A percentile compares a stretch with the other conserved stretches of the same genome.
Evolutionary conservation across 306 rosid genomes (phyloP).

Genomic region (Amphicarpaea edgeworthii): DNA sequence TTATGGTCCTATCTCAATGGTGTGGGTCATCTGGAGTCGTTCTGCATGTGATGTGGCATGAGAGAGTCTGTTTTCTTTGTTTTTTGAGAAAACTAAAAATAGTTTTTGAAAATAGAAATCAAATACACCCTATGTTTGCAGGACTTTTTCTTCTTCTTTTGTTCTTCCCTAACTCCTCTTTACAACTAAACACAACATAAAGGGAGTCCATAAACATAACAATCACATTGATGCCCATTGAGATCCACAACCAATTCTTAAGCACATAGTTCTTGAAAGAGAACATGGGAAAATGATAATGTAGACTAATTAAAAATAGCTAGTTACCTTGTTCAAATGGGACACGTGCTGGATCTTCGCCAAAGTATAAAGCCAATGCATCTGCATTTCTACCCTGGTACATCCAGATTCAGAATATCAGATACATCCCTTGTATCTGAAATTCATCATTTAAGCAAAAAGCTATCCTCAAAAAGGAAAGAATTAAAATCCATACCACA

Average conservation of each 20-base stretch:
- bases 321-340: constrained; percentile 85
- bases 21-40: not conserved
- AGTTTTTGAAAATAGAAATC: not conserved
- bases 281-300: not conserved
- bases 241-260: constrained; percentile 15
- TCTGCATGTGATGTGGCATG: not conserved
- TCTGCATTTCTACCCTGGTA: constrained; percentile 90
- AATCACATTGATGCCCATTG: not conserved
- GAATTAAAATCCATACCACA: constrained; percentile 67
- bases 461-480: constrained; percentile 35
- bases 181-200: not conserved
- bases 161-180: not conserved
- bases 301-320: not conserved
- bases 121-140: not conserved
- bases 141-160: not conserved
- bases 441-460: constrained; percentile 33
- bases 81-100: not conserved
- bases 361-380: constrained; percentile 82
- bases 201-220: constrained; percentile 1
- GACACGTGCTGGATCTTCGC: constrained; percentile 81
- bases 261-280: not conserved
- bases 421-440: constrained; percentile 26
- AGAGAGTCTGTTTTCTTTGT: not conserved
- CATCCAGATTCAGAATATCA: constrained; percentile 48
- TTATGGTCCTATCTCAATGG: not conserved